Conservation (phyloP, 768 basidiomycete genomes). For the Boletus insuetus region DNA sequence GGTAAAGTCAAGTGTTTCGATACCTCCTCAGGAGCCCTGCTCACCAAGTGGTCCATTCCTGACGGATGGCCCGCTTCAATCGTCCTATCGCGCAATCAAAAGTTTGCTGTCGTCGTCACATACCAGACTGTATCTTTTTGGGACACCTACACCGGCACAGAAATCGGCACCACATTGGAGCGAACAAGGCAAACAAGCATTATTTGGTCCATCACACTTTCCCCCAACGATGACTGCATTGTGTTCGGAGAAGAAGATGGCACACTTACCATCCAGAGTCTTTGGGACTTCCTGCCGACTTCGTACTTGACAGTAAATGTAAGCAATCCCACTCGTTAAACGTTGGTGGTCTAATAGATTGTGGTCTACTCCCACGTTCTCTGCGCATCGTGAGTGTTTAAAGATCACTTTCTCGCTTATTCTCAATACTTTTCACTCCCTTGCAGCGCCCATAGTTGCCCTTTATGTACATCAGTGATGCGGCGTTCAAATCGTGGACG, state of each 20-base stretch:
- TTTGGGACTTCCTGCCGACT: background rate
- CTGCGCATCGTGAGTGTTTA: background rate
- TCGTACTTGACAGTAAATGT: background rate
- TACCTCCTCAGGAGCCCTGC: background rate
- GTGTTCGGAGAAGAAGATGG: background rate
- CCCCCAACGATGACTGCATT: background rate
- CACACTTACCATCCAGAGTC: background rate
- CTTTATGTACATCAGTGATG: background rate
- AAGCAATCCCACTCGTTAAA: background rate
- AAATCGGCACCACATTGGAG: no score
- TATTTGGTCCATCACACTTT: background rate
- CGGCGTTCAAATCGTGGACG: background rate
- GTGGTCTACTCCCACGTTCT: no score
- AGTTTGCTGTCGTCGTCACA: background rate
- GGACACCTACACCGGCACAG: background rate
- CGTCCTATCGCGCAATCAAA: no score
- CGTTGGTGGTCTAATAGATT: background rate
- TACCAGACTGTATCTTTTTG: background rate
- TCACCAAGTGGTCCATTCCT: background rate
- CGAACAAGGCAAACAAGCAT: no score
- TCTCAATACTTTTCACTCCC: background rate
- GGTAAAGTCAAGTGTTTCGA: background rate
- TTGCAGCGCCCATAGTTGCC: background rate
- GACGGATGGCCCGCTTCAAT: background rate
- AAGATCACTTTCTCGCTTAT: fast-evolving